phyloP scores from a whole-genome alignment of 495 filamentous ascomycete species.

The Hypoxylon perforatum region DNA sequence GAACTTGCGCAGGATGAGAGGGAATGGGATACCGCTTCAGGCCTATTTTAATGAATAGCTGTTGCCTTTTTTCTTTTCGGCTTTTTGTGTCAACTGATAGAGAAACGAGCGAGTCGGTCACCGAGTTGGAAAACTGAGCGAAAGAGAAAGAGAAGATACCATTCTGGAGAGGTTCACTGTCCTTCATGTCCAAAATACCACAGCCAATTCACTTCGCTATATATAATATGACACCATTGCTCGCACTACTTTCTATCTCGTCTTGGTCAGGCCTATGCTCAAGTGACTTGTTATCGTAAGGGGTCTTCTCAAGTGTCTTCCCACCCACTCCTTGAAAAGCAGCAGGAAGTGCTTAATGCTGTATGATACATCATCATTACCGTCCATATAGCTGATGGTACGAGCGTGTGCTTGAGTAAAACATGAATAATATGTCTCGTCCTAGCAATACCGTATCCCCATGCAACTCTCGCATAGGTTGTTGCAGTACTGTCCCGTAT shows the following conservation, averaged over 20 bases:
- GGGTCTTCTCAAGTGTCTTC: too few relatives aligned
- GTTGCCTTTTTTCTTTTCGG: slow-evolving; percentile 22
- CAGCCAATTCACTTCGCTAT: slow-evolving; percentile 39
- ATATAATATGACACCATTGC: slow-evolving; percentile 33
- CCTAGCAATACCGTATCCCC: too few relatives aligned
- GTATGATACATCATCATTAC: too few relatives aligned
- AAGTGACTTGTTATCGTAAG: not conserved
- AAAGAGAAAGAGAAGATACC: slow-evolving; percentile 8
- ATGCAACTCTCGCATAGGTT: too few relatives aligned
- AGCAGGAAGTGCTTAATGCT: too few relatives aligned
- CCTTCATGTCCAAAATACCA: slow-evolving; percentile 46
- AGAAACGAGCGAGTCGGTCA: slow-evolving; percentile 25
- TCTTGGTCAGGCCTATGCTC: not conserved
- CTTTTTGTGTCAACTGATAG: slow-evolving; percentile 19
- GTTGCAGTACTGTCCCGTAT: too few relatives aligned
- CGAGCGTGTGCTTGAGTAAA: too few relatives aligned
- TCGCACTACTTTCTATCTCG: not conserved
- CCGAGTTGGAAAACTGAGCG: slow-evolving; percentile 24
- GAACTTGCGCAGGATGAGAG: slow-evolving; percentile 5
- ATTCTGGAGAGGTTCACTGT: slow-evolving; percentile 40
- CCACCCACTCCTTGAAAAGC: too few relatives aligned
- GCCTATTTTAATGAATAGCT: slow-evolving; percentile 13
- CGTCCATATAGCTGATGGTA: too few relatives aligned
- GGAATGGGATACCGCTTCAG: slow-evolving; percentile 5
- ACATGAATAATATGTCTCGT: too few relatives aligned